Base-by-base conservation (phyloP, 805 yeast genomes). In the Scheffersomyces coipomensis region DNA sequence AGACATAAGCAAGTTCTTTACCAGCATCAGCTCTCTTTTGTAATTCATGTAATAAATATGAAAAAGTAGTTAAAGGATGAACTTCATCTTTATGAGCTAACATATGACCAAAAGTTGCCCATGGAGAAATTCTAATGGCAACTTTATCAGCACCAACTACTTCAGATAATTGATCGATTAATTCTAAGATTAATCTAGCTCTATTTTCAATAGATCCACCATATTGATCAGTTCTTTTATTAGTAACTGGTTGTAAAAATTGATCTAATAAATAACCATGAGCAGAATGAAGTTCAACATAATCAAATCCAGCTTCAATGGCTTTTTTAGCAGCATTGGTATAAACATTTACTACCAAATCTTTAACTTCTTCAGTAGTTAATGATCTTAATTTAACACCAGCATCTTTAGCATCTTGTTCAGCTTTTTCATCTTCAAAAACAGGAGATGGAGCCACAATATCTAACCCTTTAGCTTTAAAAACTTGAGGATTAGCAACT, bases 1-100 rank as follows among this genome's bases (percentile, higher is more conserved):
- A 60, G 12, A 67, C 52, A 44, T 64, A 68, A 3, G 71, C 72
- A n/a, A 64, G 39, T 23, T 47, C 45, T 27, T 60, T 46, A 15
- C 61, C 60, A 12, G 38, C 30, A 17, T 52, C 41, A 17, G 60
- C 63, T 40, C 63, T 44, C 34, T 49, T 60, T 29, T 64, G 64
- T 31, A 67, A 47, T 40, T 66, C 60, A 38, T 48, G 36, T 16
- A 64, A 45, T 2, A 67, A 27, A 42, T 66, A 64, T 3, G 53
- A 38, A 43, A 44, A 48, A 2, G 49, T 43, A 13, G 50, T 38
- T 18, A 46, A 34, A 6, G 37, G 38, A 37, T 62, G 53, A 18
- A 63, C 58, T 5, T 53, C 66, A 17, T 56, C 60, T 19, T 52
- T 54, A 13, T 34, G 52, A 37, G 44, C 73, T 31, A 39, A 39